A percentile compares a stretch with the other conserved stretches of the same genome.
Evolutionary conservation across 306 rosid species (phyloP).

Genomic region (Datisca glomerata): DNA sequence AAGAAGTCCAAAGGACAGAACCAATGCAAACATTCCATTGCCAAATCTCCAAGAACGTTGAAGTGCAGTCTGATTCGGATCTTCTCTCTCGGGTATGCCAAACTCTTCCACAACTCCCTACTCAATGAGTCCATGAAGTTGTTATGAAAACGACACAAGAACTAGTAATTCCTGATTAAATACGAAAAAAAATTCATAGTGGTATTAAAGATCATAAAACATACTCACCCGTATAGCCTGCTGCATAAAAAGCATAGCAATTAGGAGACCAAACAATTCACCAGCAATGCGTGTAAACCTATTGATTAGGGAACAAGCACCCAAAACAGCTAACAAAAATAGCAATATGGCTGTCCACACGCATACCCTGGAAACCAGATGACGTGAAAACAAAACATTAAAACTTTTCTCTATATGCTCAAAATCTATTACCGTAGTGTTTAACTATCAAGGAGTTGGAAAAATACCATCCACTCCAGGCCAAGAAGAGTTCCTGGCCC

Average conservation of each 20-base stretch:
- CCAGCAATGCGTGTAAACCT: slow-evolving; percentile 94
- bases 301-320: slow-evolving; percentile 90
- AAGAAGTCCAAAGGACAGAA: slow-evolving; percentile 87
- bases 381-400: slow-evolving; percentile 6
- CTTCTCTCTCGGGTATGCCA: slow-evolving; percentile 44
- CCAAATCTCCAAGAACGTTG: slow-evolving; percentile 82
- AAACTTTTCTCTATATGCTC: not conserved
- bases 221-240: slow-evolving; percentile 80
- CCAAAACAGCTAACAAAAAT: slow-evolving; percentile 71
- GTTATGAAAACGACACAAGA: not conserved
- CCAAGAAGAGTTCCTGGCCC: slow-evolving; percentile 73
- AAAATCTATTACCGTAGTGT: not conserved
- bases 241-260: slow-evolving; percentile 96
- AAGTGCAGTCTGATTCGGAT: slow-evolving; percentile 39
- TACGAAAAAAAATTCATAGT: no score
- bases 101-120: slow-evolving; percentile 94
- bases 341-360: slow-evolving; percentile 91
- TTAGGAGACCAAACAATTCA: slow-evolving; percentile 84
- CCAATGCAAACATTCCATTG: slow-evolving; percentile 95
- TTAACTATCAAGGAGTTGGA: slow-evolving; percentile 6
- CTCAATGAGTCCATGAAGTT: slow-evolving; percentile 10
- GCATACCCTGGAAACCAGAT: slow-evolving; percentile 55
- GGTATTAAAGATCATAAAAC: slow-evolving; percentile 6
- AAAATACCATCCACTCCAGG: slow-evolving; percentile 94
- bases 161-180: no score